Base-by-base conservation (phyloP, 495 filamentous ascomycete genomes). In the Penicillium paradoxum region DNA sequence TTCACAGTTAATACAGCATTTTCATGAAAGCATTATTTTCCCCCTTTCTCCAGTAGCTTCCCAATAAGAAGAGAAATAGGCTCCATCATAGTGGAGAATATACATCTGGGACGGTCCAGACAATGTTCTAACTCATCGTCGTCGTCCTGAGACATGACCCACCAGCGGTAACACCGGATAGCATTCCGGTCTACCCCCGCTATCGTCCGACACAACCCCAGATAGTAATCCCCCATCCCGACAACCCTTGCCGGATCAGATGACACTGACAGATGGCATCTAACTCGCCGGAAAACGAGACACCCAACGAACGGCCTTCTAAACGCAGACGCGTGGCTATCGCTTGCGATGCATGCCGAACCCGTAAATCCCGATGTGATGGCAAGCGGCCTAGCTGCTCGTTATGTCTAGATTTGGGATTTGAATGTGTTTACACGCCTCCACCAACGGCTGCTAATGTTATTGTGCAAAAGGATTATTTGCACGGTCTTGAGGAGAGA, bases 291-390 rank as follows among this genome's bases (percentile, higher is more conserved):
- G 49, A 47, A 17, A 36, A 29, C 18, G 39, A 48, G 3, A 24
- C 32, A 18, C 9, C 49, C 8, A 27, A 39, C 13, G 29, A 45
- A 8, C 56, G 46, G 0, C 17, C 55, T 1, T 58, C 52, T 19
- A 75, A 75, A 49, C 59, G 72, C 3, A 67, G 72, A 0, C 58
- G 72, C 3, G 57, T 72, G 7, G 53, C 67, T 8, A 36, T 79
- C 45, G 76, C 76, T 25, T 78, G 76, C 45, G 67, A 69, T 47
- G 58, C 73, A 15, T 79, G 76, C 38, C 64, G 76, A 34, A 63
- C 59, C 7, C 66, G 76, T 15, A 79, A 79, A 44, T 76, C 76
- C 27, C 66, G 73, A 59, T 79, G 76, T 39, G 74, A 78, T 59
- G 73, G 76, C n/a, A 51, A 49, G 13, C 62, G 74, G n/a, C 76